These are phyloP conservation scores for Suillus subaureus DNA, from an alignment of 768 basidiomycete genomes.

Conservation along the genomic window DNA sequence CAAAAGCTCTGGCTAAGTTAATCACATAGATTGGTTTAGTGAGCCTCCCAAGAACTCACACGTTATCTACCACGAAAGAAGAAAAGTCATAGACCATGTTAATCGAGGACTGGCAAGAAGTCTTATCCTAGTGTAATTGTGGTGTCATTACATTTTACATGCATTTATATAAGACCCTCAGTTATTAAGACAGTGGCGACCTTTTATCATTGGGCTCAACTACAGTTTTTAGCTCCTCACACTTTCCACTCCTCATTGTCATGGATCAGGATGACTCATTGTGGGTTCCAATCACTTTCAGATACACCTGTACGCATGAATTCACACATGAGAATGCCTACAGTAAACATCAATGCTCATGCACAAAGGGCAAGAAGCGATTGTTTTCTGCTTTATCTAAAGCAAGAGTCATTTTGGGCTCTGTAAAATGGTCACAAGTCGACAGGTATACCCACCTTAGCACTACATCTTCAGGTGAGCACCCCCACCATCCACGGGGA, in stretches of 20 bases:
- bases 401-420: not conserved
- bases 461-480: not conserved
- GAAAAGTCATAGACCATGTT: too few relatives aligned
- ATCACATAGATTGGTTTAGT: too few relatives aligned
- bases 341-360: not conserved
- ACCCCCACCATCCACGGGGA: not conserved
- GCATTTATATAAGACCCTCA: too few relatives aligned
- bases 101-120: too few relatives aligned
- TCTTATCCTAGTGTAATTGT: too few relatives aligned
- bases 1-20: too few relatives aligned
- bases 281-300: not conserved
- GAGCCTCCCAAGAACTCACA: too few relatives aligned
- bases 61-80: too few relatives aligned
- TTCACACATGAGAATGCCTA: not conserved
- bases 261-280: not conserved
- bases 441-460: not conserved
- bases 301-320: not conserved
- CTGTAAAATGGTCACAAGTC: not conserved
- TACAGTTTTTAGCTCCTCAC: not conserved
- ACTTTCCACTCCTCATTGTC: not conserved
- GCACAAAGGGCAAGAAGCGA: not conserved
- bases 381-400: not conserved
- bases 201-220: not conserved
- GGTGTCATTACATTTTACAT: too few relatives aligned
- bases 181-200: too few relatives aligned